These are phyloP conservation scores for Xylariaceae sp. DNA, from an alignment of 2,329 filamentous ascomycete species.

Conservation along the genomic window DNA sequence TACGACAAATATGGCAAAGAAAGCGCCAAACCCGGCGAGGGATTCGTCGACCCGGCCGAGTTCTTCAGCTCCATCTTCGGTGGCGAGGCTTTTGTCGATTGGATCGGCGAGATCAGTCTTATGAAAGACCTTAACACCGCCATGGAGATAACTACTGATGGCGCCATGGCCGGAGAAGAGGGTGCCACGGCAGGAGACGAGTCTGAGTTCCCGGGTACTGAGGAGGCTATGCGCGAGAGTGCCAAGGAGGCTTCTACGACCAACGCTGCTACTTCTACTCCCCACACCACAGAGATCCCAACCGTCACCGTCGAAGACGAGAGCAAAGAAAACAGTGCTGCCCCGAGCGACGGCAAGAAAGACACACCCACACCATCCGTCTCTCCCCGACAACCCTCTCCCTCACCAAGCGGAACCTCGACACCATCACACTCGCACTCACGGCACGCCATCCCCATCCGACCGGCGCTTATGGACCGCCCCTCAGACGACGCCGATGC, in stretches of 20 bases:
- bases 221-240: conserved; percentile 55
- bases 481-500: conserved; percentile 72
- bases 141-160: conserved; percentile 94
- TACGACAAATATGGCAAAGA: conserved; percentile 99
- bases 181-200: conserved; percentile 32
- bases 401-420: conserved; percentile 37
- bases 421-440: too few relatives aligned
- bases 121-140: conserved; percentile 98
- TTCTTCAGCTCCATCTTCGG: conserved; percentile 99
- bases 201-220: conserved; percentile 54
- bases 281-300: conserved; percentile 11
- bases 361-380: conserved; percentile 19
- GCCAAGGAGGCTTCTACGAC: conserved; percentile 34
- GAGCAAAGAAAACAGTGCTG: conserved; percentile 26
- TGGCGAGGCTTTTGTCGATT: conserved; percentile 90
- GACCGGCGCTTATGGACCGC: conserved; percentile 83
- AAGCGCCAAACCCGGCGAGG: conserved; percentile 80
- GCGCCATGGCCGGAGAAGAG: conserved; percentile 59
- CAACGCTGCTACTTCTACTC: neutral
- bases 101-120: conserved; percentile 95
- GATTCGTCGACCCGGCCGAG: conserved; percentile 92
- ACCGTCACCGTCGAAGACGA: conserved; percentile 28
- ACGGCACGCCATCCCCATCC: conserved; percentile 62
- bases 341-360: conserved; percentile 24
- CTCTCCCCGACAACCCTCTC: conserved; percentile 36